Base-by-base conservation (phyloP, 768 basidiomycete genomes). In the Leucosporidium yakuticum region DNA sequence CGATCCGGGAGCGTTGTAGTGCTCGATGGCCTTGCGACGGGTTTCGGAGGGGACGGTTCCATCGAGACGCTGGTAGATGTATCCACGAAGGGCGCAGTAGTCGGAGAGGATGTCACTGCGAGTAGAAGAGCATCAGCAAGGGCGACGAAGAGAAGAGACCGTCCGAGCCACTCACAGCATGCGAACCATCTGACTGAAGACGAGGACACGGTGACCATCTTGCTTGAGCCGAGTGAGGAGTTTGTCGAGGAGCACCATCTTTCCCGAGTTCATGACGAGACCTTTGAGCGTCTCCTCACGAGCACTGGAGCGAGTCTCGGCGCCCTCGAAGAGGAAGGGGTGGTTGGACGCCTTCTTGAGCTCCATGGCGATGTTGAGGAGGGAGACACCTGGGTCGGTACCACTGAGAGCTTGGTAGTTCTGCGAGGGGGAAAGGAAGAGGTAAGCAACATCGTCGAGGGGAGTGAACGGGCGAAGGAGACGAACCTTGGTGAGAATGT, bases 331-430 rank as follows among this genome's bases (percentile, higher is more conserved):
- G 3, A 99, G 85, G 78, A 88, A 99, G 1, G 96, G 96, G 76
- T 99, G 96, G 76, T 98, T 98, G 32, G 91, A 76, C n/a, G 74
- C 74, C 79, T 99, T 98, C 83, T 98, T 98, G 60, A 98, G 83
- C 78, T 98, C 96, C 94, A 99, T 96, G 1, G 95, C 95, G 63
- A 99, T 95, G 77, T 99, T 99, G 77, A 99, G 85, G 77, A 99
- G 80, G 90, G 97, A 79, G 93, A 95, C 78, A 91, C 93, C 79
- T 86, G 86, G 77, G 74, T 74, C 78, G 89, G 88, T 59, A 88
- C 91, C 75, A 72, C 90, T 84, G 55, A 99, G 83, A 25, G 88
- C 96, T 75, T 87, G 84, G 79, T 95, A 99, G 79, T 99, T 99
- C 90, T 94, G 73, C 31, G 59, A 65, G n/a, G 21, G 58, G 29